Percentiles rank a stretch among this genome's conserved stretches.
phyloP scores from a whole-genome alignment of 2,329 filamentous ascomycete species.

The Xylaria digitata region DNA sequence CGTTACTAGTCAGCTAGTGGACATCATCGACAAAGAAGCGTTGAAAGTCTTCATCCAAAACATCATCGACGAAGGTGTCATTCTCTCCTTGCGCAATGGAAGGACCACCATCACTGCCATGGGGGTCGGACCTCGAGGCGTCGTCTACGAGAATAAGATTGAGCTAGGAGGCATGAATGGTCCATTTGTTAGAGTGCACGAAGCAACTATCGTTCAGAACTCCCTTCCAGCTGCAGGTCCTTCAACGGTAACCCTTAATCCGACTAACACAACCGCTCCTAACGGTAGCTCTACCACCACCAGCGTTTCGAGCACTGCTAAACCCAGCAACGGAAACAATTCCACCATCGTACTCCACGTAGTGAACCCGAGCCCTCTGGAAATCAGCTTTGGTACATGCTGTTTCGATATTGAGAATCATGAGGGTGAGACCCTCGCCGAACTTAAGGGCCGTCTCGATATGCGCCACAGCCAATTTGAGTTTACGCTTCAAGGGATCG shows the following conservation, averaged over 20 bases:
- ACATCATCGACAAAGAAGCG: conserved; percentile 41
- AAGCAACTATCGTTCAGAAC: conserved; percentile 5
- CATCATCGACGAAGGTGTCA: conserved; percentile 34
- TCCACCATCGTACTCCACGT: conserved; percentile 37
- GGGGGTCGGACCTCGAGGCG: conserved; percentile 36
- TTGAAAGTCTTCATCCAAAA: conserved; percentile 42
- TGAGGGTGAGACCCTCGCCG: conserved; percentile 37
- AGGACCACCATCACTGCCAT: conserved; percentile 38
- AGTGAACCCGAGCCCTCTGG: conserved; percentile 44
- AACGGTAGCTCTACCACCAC: not conserved
- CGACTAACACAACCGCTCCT: not conserved
- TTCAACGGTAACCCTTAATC: not conserved
- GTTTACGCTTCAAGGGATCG: conserved; percentile 37
- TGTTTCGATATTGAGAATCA: conserved; percentile 43
- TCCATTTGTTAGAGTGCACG: conserved; percentile 32
- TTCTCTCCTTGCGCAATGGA: conserved; percentile 43
- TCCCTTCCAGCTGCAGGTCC: not conserved
- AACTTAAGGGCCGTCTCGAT: conserved; percentile 45
- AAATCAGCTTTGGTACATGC: conserved; percentile 46
- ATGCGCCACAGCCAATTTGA: conserved; percentile 41
- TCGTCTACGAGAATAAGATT: conserved; percentile 44
- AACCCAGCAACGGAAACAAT: not conserved
- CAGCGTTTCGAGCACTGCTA: not conserved
- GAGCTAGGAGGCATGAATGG: conserved; percentile 42
- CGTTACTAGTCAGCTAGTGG: conserved; percentile 42